Conservation (phyloP, 2,329 filamentous ascomycete species). For the Neonectria punicea region DNA sequence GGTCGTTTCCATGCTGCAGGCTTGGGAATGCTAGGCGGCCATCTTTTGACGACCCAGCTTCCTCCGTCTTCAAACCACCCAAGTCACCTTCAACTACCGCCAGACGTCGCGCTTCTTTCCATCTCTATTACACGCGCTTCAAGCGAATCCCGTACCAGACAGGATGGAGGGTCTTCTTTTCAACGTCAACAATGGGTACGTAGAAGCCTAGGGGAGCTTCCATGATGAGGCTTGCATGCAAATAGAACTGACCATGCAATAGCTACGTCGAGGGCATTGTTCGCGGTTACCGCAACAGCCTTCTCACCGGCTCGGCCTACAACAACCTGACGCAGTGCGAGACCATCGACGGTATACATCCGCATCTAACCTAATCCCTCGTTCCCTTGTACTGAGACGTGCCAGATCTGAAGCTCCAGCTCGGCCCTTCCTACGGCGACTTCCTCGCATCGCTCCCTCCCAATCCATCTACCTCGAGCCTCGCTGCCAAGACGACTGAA, state of each 20-base stretch:
- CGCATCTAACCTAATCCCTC: background rate
- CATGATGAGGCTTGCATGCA: constrained; percentile 24
- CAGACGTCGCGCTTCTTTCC: constrained; percentile 17
- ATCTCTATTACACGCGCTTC: constrained; percentile 13
- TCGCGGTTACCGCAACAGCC: constrained; percentile 93
- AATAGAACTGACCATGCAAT: constrained; percentile 46
- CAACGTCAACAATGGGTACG: constrained; percentile 92
- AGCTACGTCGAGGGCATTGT: constrained; percentile 98
- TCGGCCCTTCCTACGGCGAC: constrained; percentile 95
- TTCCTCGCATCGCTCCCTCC: constrained; percentile 93
- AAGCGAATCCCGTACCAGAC: constrained; percentile 20
- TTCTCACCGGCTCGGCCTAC: constrained; percentile 91
- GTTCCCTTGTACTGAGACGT: constrained; percentile 25
- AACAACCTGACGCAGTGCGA: constrained; percentile 97
- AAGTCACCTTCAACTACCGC: constrained; percentile 17
- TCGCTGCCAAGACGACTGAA: constrained; percentile 95
- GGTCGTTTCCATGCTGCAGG: constrained; percentile 18
- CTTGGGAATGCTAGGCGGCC: constrained; percentile 42
- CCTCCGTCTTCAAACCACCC: constrained; percentile 26
- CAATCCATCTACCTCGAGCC: constrained; percentile 94
- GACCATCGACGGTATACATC: constrained; percentile 84
- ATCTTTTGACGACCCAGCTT: constrained; percentile 36
- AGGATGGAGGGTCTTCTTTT: constrained; percentile 93
- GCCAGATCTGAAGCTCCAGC: constrained; percentile 95
- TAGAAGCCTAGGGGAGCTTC: constrained; percentile 22